Conservation (phyloP, 108 stramenopile species). For the Cyclotella baltica region DNA sequence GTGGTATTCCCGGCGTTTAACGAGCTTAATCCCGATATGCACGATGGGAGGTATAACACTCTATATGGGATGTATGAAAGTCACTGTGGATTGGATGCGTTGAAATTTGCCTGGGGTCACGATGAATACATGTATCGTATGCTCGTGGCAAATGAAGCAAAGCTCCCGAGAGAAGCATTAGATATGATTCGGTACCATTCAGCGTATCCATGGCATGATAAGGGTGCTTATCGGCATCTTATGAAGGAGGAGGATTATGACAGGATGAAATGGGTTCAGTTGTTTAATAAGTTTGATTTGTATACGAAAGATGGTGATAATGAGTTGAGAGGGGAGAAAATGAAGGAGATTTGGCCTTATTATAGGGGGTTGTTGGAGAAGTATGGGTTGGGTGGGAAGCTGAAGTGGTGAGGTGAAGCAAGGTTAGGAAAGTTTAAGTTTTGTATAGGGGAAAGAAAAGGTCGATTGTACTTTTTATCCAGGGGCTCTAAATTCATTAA, state of each 20-base stretch:
- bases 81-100: slow-evolving; percentile 71
- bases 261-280: slow-evolving; percentile 65
- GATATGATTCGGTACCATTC: slow-evolving; percentile 87
- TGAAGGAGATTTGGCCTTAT: slow-evolving; percentile 76
- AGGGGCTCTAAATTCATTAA: too few relatives aligned
- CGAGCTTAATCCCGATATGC: slow-evolving; percentile 81
- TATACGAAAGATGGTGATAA: slow-evolving; percentile 81
- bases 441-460: background rate
- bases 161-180: slow-evolving; percentile 72
- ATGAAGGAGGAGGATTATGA: slow-evolving; percentile 70
- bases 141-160: slow-evolving; percentile 70
- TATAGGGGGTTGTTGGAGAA: slow-evolving; percentile 73
- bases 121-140: slow-evolving; percentile 91
- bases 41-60: slow-evolving; percentile 65
- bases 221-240: slow-evolving; percentile 71
- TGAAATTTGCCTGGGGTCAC: slow-evolving; percentile 81
- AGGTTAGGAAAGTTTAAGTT: too few relatives aligned
- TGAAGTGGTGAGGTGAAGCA: slow-evolving; percentile 64
- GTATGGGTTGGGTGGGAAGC: slow-evolving; percentile 70
- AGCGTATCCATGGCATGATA: slow-evolving; percentile 79
- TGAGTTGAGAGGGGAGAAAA: slow-evolving; percentile 54
- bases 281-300: slow-evolving; percentile 83
- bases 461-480: too few relatives aligned
- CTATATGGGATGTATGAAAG: slow-evolving; percentile 70
- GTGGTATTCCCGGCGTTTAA: too few relatives aligned